Base-by-base conservation (phyloP, 208 protist species). In the Porcisia deanei region DNA sequence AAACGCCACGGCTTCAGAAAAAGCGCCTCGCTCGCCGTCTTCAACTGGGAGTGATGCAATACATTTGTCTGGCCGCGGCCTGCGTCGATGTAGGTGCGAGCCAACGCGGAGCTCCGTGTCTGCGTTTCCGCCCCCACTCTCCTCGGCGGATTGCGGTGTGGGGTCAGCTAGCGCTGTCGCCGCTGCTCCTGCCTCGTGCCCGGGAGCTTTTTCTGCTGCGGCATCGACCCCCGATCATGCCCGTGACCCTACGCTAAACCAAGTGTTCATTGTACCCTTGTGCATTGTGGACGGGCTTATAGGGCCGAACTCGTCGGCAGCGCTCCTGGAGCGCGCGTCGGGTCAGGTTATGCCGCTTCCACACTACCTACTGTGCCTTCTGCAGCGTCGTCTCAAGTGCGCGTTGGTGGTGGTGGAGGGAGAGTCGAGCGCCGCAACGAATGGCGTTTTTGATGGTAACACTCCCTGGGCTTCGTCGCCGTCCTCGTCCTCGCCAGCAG, bases 391-490 rank as follows among this genome's bases (percentile, higher is more conserved):
- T 34, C 59, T 87, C 20, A 73, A 71, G 37, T 91, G 88, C 73
- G 89, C 91, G 9, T 80, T 95, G 79, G 73, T 95, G 59, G 37
- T 93, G 7, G 18, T 89, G 2, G 91, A 95, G 79, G 71, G 41
- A 52, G 47, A 47, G 18, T 25, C 34, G 37, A 49, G 68, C 37
- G 34, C 25, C 14, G 20, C 52, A 14, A 22, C 10, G 30, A 39
- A 60, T 47, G 3, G 14, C 14, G 34, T 41, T 47, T 10, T 14
- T 16, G 18, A 45, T 54, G 30, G 49, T 10, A 7, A 16, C 25
- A 3, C 67, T 54, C 6, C 16, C 30, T 16, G 49, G 30, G 14
- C 52, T 34, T 47, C 4, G n/a, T 60, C 57, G 30, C 34, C 4
- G n/a, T 60, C 57, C 16, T 22, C 41, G 47, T 53, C 47, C 5